These are phyloP conservation scores for Tilletiopsis washingtonensis DNA, from an alignment of 1,284 basidiomycete genomes.

Conservation along the genomic window DNA sequence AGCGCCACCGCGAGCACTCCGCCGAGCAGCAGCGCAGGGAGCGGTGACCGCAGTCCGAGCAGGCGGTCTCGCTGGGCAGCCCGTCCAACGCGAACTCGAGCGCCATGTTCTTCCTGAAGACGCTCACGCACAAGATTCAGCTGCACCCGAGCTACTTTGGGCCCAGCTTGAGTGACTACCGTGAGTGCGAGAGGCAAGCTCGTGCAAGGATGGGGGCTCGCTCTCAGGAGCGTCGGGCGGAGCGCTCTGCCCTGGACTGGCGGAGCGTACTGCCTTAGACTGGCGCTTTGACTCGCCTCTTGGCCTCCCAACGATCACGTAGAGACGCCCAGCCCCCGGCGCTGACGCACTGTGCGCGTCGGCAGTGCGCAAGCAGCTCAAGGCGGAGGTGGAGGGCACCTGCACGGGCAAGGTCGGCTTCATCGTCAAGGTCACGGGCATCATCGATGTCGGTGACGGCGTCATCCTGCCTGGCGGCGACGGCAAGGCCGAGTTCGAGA, in stretches of 20 bases:
- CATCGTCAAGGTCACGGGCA: conserved; percentile 86
- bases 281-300: no score
- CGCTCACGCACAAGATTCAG: conserved; percentile 87
- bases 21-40: no score
- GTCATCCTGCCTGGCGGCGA: conserved; percentile 77
- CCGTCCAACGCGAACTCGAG: no score
- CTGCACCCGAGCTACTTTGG: conserved; percentile 98
- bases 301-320: no score
- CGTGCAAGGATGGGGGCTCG: no score
- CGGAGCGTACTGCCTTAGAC: no score
- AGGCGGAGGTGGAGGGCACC: conserved; percentile 93
- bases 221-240: background rate
- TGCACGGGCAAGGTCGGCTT: conserved; percentile 85
- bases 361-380: conserved; percentile 74
- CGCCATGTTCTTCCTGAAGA: conserved; percentile 56
- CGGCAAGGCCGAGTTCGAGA: conserved; percentile 78
- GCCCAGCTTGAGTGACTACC: conserved; percentile 83
- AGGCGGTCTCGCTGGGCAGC: no score
- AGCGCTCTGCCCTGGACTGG: no score
- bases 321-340: no score
- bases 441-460: conserved; percentile 39
- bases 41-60: no score
- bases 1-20: no score
- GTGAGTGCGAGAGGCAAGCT: conserved; percentile 15
- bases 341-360: no score